A percentile compares a stretch with the other conserved stretches of the same genome.
Evolutionary conservation across 129 eudicot genomes (phyloP).

Genomic region (Sambucus nigra): DNA sequence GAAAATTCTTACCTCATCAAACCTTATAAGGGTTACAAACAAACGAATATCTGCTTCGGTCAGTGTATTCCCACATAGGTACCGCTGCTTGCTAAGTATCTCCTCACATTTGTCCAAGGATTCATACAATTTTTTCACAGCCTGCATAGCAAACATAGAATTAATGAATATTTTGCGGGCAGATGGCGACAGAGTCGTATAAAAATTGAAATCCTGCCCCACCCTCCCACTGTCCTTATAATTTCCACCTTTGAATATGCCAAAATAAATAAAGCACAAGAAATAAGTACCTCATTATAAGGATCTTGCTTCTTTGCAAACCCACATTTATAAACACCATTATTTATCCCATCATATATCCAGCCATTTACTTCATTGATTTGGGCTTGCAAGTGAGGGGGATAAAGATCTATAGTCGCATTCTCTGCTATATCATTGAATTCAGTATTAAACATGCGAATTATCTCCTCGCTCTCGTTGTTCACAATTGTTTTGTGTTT

Average conservation of each 20-base stretch:
- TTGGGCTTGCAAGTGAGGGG: slow-evolving; percentile 54
- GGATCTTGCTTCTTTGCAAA: slow-evolving; percentile 92
- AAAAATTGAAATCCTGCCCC: neutral
- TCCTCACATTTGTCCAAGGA: slow-evolving; percentile 95
- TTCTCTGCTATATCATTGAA: slow-evolving; percentile 83
- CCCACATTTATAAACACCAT: slow-evolving; percentile 90
- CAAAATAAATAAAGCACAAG: neutral
- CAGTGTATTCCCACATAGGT: slow-evolving; percentile 56
- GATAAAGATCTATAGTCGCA: slow-evolving; percentile 71
- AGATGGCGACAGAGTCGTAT: neutral
- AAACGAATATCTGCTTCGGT: slow-evolving; percentile 90
- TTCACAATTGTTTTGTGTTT: slow-evolving; percentile 75
- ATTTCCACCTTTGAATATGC: neutral
- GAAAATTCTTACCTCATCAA: slow-evolving; percentile 72
- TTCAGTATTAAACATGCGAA: slow-evolving; percentile 80
- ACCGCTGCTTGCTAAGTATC: slow-evolving; percentile 72
- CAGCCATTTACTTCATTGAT: slow-evolving; percentile 68
- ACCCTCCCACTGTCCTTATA: neutral
- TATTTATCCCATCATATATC: slow-evolving; percentile 71
- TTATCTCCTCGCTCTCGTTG: slow-evolving; percentile 88
- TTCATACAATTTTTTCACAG: slow-evolving; percentile 57
- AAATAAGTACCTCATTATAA: slow-evolving; percentile 52
- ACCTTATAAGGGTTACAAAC: slow-evolving; percentile 88
- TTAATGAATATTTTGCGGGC: neutral
- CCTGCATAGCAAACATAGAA: slow-evolving; percentile 31